Evolutionary conservation across 1,284 basidiomycete genomes (phyloP), one percentile per base, ranked within the genome.

Genomic region (Marasmius tenuissimus): DNA sequence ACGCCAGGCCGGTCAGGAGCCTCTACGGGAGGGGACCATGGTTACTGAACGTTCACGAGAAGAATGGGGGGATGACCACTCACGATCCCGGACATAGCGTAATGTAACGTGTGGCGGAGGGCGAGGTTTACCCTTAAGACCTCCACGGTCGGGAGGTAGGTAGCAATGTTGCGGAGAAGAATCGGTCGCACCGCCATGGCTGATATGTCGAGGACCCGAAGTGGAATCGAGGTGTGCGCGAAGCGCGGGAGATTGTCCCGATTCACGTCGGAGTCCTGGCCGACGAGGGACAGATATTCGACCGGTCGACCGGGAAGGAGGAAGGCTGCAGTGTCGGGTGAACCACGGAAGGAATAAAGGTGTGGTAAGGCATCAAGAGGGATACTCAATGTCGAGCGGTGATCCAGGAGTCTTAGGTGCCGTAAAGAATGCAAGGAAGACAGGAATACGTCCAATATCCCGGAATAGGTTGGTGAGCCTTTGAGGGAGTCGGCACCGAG

Each of bases 91-190:
- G 83, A 82, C 61, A 87, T 76, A 35, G 85, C 79, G 67, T 83
- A 85, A 66, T 88, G 86, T 40, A 88, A 76, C 1, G 86, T 88
- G 67, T 88, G 86, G 51, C 85, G 75, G 20, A 89, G 75, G n/a
- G 86, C 85, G 53, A 89, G 80, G 65, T 77, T 79, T 57, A 88
- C 76, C 63, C 78, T 79, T 67, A 88, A 75, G 47, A 72, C 76
- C 69, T 84, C 79, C 53, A 88, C 70, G 57, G 75, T 75, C 49
- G 77, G 73, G 59, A 88, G 76, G 69, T 82, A 77, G 35, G 73
- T 75, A 51, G 86, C 82, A 66, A 87, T 72, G 69, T 83, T 83
- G 62, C 83, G 77, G 52, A 88, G 75, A 52, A 86, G 77, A 58
- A 77, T 72, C 39, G 85, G 85, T 33, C 86, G 84, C 59, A 83